Evolutionary conservation across 257 asterid species (phyloP), one percentile per base, ranked within the genome.

Genomic region (Solanum sejunctum): DNA sequence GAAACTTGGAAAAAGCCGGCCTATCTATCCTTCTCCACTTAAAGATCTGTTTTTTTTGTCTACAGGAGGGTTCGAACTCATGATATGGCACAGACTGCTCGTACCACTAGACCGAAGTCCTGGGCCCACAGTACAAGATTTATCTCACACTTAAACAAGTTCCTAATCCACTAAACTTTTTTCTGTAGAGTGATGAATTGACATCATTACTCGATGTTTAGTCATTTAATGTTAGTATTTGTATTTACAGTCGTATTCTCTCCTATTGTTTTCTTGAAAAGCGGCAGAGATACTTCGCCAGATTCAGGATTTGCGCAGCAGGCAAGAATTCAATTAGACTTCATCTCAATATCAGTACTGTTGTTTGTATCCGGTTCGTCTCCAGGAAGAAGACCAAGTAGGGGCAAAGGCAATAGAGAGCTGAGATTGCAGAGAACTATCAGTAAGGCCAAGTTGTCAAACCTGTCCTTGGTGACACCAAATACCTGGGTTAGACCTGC

Each of bases 351-450:
- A 70, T 92, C 98, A 64, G 60, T 84, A 13, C 84, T 49, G 80
- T 90, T 96, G 77, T 86, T 87, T 10, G 92, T 77, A 83, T 91
- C 89, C 5, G 91, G 86, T 13, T 87, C 84, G 41, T 93, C 97
- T 73, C 85, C 88, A 45, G 99, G 99, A 80, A 97, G 98, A 86
- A 95, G 94, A 85, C 97, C 92, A 54, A 97, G 96, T 6, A 97
- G 89, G 1, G 99, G 99, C 88, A 97, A 90, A 70, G 99, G 98
- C 78, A 97, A 85, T 86, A 97, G 90, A 39, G 99, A 97, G 85
- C 96, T 93, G 80, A 97, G 97, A 87, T 94, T 97, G 97, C 99
- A 97, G n/a, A 97, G 91, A 78, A 95, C 86, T 13, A 97, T 95
- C 81, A 97, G 93, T 77, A 78, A 84, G 57, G 96, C 91, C 89